Evolutionary conservation across 768 basidiomycete genomes (phyloP).

Genomic region (Arthromyces matolae): DNA sequence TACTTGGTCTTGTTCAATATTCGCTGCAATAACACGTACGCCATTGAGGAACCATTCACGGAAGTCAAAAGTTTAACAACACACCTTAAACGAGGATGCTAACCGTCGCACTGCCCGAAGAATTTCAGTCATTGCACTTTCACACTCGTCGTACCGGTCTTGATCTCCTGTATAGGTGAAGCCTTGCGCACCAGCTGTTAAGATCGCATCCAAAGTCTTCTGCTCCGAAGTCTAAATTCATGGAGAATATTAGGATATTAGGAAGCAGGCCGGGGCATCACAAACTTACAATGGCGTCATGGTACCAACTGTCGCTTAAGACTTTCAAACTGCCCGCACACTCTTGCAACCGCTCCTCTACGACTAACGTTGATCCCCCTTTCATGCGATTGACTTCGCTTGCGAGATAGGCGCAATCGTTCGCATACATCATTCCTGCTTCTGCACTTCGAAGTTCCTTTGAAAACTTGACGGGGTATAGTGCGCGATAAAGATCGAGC

Average conservation of each 20-base stretch:
- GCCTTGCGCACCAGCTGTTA: constrained; percentile 54
- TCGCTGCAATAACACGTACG: constrained; percentile 37
- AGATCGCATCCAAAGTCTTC: constrained; percentile 37
- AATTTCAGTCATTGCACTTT: constrained; percentile 59
- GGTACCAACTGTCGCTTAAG: constrained; percentile 66
- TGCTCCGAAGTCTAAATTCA: constrained; percentile 46
- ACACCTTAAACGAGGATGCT: constrained; percentile 71
- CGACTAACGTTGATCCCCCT: constrained; percentile 14
- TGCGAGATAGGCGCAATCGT: constrained; percentile 72
- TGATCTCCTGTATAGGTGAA: constrained; percentile 71
- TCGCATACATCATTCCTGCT: constrained; percentile 70
- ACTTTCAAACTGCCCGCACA: constrained; percentile 47
- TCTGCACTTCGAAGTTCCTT: constrained; percentile 47
- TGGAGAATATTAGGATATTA: neutral
- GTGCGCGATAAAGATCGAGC: constrained; percentile 75
- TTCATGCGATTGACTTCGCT: constrained; percentile 45
- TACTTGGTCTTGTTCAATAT: constrained; percentile 71
- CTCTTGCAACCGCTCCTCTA: constrained; percentile 50
- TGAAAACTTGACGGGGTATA: constrained; percentile 65
- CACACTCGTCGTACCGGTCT: constrained; percentile 73
- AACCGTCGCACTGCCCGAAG: constrained; percentile 60
- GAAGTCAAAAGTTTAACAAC: constrained; percentile 13
- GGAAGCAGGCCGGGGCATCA: neutral
- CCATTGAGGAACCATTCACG: neutral
- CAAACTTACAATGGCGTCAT: constrained; percentile 61